phyloP scores from a whole-genome alignment of 2,329 filamentous ascomycete genomes.

The Cordyceps sp. region DNA sequence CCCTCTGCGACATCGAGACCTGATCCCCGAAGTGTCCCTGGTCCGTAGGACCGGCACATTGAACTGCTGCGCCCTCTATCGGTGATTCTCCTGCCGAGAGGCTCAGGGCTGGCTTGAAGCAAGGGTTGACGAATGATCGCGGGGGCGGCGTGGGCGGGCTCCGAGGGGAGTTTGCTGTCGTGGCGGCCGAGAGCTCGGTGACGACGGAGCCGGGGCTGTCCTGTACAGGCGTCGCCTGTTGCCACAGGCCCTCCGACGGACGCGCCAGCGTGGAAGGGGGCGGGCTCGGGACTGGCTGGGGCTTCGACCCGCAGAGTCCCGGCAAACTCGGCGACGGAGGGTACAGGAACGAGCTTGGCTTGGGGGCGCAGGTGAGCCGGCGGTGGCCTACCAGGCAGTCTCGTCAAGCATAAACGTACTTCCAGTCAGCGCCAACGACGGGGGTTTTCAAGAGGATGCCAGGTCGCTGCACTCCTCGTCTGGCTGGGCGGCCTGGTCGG shows the following conservation, averaged over 20 bases:
- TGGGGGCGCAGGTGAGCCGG: too few species aligned
- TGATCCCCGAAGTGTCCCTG: slow-evolving; percentile 36
- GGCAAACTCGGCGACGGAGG: too few species aligned
- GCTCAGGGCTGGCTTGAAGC: too few species aligned
- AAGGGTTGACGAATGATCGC: neutral
- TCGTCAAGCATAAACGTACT: too few species aligned
- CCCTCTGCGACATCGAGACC: slow-evolving; percentile 49
- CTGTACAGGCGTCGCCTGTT: slow-evolving; percentile 14
- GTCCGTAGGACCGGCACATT: slow-evolving; percentile 39
- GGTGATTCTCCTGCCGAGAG: slow-evolving; percentile 7
- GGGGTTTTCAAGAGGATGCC: too few species aligned
- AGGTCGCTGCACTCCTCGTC: too few species aligned
- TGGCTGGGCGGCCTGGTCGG: too few species aligned
- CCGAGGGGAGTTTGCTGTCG: slow-evolving; percentile 18
- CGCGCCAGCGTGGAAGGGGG: slow-evolving; percentile 16
- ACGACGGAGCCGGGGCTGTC: slow-evolving; percentile 17
- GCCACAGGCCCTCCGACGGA: slow-evolving; percentile 15
- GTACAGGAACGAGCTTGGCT: too few species aligned
- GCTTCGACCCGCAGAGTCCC: slow-evolving; percentile 18
- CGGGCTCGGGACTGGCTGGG: slow-evolving; percentile 14
- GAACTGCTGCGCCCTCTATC: slow-evolving; percentile 19
- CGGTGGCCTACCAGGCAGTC: too few species aligned
- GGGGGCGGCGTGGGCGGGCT: slow-evolving; percentile 16
- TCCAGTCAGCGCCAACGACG: too few species aligned
- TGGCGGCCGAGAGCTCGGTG: too few species aligned